phyloP scores from a whole-genome alignment of 371 early-diverging fungal species.

The Lichtheimia ornata region DNA sequence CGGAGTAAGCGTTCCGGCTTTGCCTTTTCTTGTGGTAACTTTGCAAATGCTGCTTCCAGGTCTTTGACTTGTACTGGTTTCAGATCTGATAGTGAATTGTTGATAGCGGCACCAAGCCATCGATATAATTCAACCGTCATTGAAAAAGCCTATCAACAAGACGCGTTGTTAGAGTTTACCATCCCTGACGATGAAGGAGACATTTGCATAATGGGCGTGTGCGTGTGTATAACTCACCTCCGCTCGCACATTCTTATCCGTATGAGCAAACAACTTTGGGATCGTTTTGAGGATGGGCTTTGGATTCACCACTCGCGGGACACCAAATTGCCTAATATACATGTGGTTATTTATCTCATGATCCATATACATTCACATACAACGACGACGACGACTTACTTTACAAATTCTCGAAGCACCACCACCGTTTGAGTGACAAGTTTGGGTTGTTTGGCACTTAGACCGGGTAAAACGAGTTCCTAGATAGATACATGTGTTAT shows the following conservation, averaged over 20 bases:
- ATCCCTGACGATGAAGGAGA: too few species aligned
- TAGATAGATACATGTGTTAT: slow-evolving; percentile 22
- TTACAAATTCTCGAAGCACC: slow-evolving; percentile 74
- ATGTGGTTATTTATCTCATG: not conserved
- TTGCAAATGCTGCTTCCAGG: slow-evolving; percentile 80
- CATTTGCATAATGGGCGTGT: not conserved
- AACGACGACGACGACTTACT: slow-evolving; percentile 42
- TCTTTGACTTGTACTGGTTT: slow-evolving; percentile 92
- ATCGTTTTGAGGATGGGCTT: slow-evolving; percentile 86
- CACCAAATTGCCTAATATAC: slow-evolving; percentile 68
- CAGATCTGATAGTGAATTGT: slow-evolving; percentile 65
- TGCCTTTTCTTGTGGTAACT: slow-evolving; percentile 68
- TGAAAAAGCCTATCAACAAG: slow-evolving; percentile 48
- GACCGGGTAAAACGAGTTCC: slow-evolving; percentile 77
- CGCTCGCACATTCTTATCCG: slow-evolving; percentile 89
- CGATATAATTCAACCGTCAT: slow-evolving; percentile 79
- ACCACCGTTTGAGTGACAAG: slow-evolving; percentile 77
- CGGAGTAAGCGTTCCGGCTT: slow-evolving; percentile 74
- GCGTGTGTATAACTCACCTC: slow-evolving; percentile 65
- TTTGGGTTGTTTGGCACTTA: slow-evolving; percentile 91
- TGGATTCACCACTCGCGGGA: slow-evolving; percentile 67
- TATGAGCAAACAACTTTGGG: slow-evolving; percentile 89
- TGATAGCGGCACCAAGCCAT: slow-evolving; percentile 79
- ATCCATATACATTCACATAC: too few species aligned
- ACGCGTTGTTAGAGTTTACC: not conserved